Evolutionary conservation across 768 basidiomycete species (phyloP), one percentile per base, ranked within the genome.

Genomic region (Phanerochaete sordida): DNA sequence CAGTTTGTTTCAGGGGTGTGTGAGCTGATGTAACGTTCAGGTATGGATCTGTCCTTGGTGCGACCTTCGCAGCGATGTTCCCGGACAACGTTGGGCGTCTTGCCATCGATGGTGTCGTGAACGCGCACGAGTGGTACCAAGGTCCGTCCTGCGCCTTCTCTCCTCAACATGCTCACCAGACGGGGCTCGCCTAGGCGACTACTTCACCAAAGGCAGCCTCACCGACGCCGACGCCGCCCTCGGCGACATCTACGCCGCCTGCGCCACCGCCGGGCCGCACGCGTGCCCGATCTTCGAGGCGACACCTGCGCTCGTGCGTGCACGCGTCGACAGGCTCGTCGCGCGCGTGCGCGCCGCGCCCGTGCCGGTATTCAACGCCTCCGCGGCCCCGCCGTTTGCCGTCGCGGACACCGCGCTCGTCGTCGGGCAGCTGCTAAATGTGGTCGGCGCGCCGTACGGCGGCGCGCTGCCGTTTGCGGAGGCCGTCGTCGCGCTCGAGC

Each of bases 41-140:
- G 8, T 58, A 49, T 33, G 57, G 57, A 13, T 21, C 57, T 30
- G 1, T 58, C 5, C 47, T 58, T 24, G 57, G 57, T 23, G 45
- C 57, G 2, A 50, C 57, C n/a, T n/a, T 58, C 24, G 45, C 57
- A 13, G 57, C 57, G 11, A 58, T 58, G 57, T 58, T 58, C 47
- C 57, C 57, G 1, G 31, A 48, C 13, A 66, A 73, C 50, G 66
- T 73, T 13, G 72, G 62, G 12, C 66, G 70, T 1, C 43, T 73
- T 0, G 62, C 70, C 37, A 63, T 73, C n/a, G 72, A 73, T 53
- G 72, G 72, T 33, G 67, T 71, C 5, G 23, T 56, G 26, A 64
- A 68, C 55, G 19, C 37, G 11, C 63, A 67, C 6, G 64, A 60
- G 23, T 70, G 62, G 45, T 70, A 64, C 46, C 39, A 44, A 15